Base-by-base conservation (phyloP, 768 basidiomycete genomes). In the Auricularia heimuer region DNA sequence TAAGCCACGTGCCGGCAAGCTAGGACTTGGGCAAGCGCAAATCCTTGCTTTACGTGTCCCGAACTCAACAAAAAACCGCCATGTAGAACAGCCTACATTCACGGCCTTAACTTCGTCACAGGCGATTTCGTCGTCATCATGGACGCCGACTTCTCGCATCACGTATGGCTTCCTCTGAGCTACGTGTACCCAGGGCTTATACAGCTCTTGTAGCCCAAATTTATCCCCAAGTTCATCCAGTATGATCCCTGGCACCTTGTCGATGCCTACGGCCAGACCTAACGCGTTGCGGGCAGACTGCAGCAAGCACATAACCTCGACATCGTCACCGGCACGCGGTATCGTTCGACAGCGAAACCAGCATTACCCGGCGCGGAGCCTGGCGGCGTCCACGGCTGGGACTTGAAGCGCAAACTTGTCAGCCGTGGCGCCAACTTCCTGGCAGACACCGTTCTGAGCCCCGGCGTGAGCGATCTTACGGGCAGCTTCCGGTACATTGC, bases 81-180 rank as follows among this genome's bases (percentile, higher is more conserved):
- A 18, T 14, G 3, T 67, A 94, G 92, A 64, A 94, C 94, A 24
- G 94, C 94, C 39, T 96, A 96, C 72, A 90, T 95, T 44, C 90
- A 96, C 72, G 94, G 94, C 12, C 79, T 96, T 61, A 87, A 92
- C 69, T 95, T 90, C 75, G 89, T 88, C 69, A 87, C 87, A 0
- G 94, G 94, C 8, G 91, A 92, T 75, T 96, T 94, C 77, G 92
- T 94, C 24, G 91, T 95, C 72, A 95, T 96, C 73, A 96, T 96
- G 94, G 94, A 96, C 70, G 94, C 94, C 62, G 94, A 96, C 77
- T 94, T 96, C 75, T 94, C 92, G 4, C 94, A 96, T 71, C 94
- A 96, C 69, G 93, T 93, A 76, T 56, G 29, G 89, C 77, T 29
- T 18, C 58, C 39, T 1, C 2, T 29, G 29, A 29, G 29, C 2